Base-by-base conservation (phyloP, 768 basidiomycete genomes). In the Tulasnella sp. region DNA sequence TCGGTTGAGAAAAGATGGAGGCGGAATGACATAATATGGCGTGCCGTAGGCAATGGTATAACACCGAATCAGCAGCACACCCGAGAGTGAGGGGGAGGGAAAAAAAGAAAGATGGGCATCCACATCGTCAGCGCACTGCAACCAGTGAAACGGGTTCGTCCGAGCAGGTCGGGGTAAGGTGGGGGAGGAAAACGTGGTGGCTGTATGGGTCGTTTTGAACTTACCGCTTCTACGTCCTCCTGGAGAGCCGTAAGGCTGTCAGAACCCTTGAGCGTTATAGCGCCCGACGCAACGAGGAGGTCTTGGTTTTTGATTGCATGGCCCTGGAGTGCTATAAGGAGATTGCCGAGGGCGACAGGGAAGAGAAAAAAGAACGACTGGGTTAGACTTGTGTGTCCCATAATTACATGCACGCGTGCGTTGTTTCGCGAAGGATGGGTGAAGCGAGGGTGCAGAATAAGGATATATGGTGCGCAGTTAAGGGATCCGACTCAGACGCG, bases 271-370 rank as follows among this genome's bases (percentile, higher is more conserved):
- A 93, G 88, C 23, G 93, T 90, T 78, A 96, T 89, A 37, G 91
- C 91, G 57, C 94, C 96, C 69, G 94, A 95, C 7, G 96, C 95
- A 81, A 95, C 88, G 79, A 98, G 88, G 55, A 98, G 86, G 86
- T 98, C 96, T 85, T 96, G 94, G 83, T 96, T 97, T 85, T 97
- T 98, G 84, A 95, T 95, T 83, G 96, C 95, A 86, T 99, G 96
- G 79, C 98, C 98, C 87, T 97, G 95, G 61, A 99, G 87, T 84
- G 93, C 97, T 98, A 44, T 44, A 83, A 70, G 79, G 48, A n/a
- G 61, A 48, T 44, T 73, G 72, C 72, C 77, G 77, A 78, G 35
- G 40, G 40, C 40, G 40, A 55, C 35, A 67, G 79, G 80, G 82
- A 81, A 37, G 57, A 78, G 82, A 81, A 37, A 67, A 75, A 32